Conservation (phyloP, 345 rosid species). For the rapeseed (Brassica napus) region Da-Ae NC_063439.1:4881501-4882000, state of each 20-base stretch:
- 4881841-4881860: conserved; percentile 1
- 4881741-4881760: neutral
- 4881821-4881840: conserved; percentile 1
- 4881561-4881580: neutral
- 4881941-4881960: conserved; percentile 17
- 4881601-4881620: conserved; percentile 17
- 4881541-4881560: neutral
- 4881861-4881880: conserved; percentile 7
- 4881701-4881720: neutral
- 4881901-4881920: conserved; percentile 27
- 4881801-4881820: conserved; percentile 8
- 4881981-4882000: neutral
- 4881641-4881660: neutral
- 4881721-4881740: conserved; percentile 9
- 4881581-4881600: conserved; percentile 19
- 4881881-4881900: conserved; percentile 6
- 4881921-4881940: conserved; percentile 32
- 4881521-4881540: conserved; percentile 9
- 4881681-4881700: conserved; percentile 9
- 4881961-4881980: neutral
- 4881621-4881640: conserved; percentile 4
- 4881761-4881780: conserved; percentile 2
- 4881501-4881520: neutral
- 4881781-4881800: neutral
- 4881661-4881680: neutral